These are phyloP conservation scores for Meira miltonrushii DNA, from an alignment of 1,284 basidiomycete species.

Conservation along the genomic window DNA sequence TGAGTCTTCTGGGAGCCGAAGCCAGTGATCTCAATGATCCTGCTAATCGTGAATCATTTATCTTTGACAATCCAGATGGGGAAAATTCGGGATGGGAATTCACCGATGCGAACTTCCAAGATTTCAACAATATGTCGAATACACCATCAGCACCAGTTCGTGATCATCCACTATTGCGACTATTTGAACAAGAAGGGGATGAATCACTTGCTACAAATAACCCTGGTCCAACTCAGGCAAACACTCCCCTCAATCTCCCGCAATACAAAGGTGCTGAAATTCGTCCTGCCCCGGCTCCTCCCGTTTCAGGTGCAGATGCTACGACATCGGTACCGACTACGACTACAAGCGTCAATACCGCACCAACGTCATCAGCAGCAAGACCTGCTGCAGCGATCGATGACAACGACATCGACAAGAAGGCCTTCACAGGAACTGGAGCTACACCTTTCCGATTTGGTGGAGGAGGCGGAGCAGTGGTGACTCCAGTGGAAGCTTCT, in stretches of 20 bases:
- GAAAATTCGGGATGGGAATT: constrained; percentile 38
- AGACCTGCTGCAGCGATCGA: too few species aligned
- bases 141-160: constrained; percentile 22
- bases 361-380: not conserved
- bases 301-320: not conserved
- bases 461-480: constrained; percentile 23
- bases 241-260: constrained; percentile 1
- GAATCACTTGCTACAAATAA: not conserved
- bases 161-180: constrained; percentile 33
- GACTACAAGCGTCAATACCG: not conserved
- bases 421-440: constrained; percentile 38
- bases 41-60: constrained; percentile 33
- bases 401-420: constrained; percentile 18
- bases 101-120: constrained; percentile 19
- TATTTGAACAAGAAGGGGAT: constrained; percentile 23
- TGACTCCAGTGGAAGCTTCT: not conserved
- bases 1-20: constrained; percentile 60
- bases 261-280: constrained; percentile 8
- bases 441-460: constrained; percentile 49
- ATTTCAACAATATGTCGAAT: not conserved
- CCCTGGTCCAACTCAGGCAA: not conserved
- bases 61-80: constrained; percentile 31
- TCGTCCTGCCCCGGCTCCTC: constrained; percentile 15
- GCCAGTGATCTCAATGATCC: constrained; percentile 29
- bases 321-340: not conserved